Evolutionary conservation across 192 early-diverging fungal species (phyloP).

Genomic region (Thamnidium elegans): DNA sequence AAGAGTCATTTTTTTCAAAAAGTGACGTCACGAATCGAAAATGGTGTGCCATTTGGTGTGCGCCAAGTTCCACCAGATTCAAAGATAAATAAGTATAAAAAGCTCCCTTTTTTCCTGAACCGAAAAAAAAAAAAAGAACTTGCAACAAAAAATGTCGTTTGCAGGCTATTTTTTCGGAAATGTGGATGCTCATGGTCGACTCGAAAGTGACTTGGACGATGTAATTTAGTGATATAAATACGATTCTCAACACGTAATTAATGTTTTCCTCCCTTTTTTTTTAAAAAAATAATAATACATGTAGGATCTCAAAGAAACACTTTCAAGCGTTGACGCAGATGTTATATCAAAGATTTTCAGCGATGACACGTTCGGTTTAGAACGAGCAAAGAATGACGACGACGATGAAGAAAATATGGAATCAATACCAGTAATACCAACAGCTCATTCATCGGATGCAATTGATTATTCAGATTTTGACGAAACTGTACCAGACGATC

Average conservation of each 20-base stretch:
- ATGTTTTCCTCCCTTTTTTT: constrained; percentile 7
- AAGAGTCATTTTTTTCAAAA: too few relatives aligned
- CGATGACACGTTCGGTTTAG: constrained; percentile 51
- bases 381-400: constrained; percentile 38
- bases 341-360: constrained; percentile 51
- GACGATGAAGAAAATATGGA: constrained; percentile 35
- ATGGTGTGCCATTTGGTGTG: too few relatives aligned
- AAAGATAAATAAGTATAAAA: too few relatives aligned
- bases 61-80: too few relatives aligned
- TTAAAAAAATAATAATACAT: too few relatives aligned
- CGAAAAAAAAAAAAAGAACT: background rate
- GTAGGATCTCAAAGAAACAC: constrained; percentile 54
- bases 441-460: constrained; percentile 57
- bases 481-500: constrained; percentile 72
- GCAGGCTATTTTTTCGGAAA: constrained; percentile 86
- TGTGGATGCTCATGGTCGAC: constrained; percentile 80
- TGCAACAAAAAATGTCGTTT: constrained; percentile 51
- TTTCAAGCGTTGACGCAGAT: constrained; percentile 49
- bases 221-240: constrained; percentile 3
- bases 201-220: constrained; percentile 49
- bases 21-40: too few relatives aligned
- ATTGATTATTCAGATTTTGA: constrained; percentile 83
- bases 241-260: background rate
- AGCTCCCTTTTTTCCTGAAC: too few relatives aligned
- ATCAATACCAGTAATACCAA: constrained; percentile 49